phyloP scores from a whole-genome alignment of 371 early-diverging fungal species.

The Synchytrium microbalum region DNA sequence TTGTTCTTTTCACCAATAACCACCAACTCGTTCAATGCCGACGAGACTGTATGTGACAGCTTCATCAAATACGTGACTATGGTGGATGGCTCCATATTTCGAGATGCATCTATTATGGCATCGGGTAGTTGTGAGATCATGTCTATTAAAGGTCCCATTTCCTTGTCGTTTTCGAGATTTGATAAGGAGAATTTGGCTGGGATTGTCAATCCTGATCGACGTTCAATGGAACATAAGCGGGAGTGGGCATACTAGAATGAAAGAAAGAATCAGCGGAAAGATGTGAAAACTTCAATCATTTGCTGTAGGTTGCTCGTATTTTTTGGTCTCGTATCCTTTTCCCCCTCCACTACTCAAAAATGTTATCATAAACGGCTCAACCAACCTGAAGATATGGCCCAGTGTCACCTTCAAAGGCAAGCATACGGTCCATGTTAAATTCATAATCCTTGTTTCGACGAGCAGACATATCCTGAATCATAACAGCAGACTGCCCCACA shows the following conservation, averaged over 20 bases:
- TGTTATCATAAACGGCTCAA: too few relatives aligned
- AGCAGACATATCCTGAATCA: conserved; percentile 95
- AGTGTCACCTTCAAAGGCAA: conserved; percentile 96
- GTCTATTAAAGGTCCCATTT: conserved; percentile 34
- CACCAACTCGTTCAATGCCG: conserved; percentile 72
- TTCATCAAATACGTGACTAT: conserved; percentile 90
- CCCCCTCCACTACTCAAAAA: too few relatives aligned
- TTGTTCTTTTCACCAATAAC: conserved; percentile 70
- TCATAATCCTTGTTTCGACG: conserved; percentile 96
- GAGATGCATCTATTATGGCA: conserved; percentile 49
- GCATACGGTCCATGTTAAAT: conserved; percentile 94
- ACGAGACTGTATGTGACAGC: conserved; percentile 77
- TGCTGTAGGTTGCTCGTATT: too few relatives aligned
- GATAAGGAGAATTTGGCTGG: background rate
- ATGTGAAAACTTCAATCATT: too few relatives aligned
- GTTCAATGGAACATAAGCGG: conserved; percentile 91
- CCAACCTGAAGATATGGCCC: conserved; percentile 93
- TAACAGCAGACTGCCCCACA: conserved; percentile 77
- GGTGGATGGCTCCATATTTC: conserved; percentile 82
- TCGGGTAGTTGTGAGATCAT: conserved; percentile 89
- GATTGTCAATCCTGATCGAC: conserved; percentile 42
- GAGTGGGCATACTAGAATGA: conserved; percentile 75
- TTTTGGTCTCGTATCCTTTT: too few relatives aligned
- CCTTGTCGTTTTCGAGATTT: background rate
- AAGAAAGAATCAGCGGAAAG: background rate